A percentile compares a stretch with the other conserved stretches of the same genome.
Conservation (phyloP, 2,329 filamentous ascomycete genomes). For the Beauveria rudraprayagi region DNA sequence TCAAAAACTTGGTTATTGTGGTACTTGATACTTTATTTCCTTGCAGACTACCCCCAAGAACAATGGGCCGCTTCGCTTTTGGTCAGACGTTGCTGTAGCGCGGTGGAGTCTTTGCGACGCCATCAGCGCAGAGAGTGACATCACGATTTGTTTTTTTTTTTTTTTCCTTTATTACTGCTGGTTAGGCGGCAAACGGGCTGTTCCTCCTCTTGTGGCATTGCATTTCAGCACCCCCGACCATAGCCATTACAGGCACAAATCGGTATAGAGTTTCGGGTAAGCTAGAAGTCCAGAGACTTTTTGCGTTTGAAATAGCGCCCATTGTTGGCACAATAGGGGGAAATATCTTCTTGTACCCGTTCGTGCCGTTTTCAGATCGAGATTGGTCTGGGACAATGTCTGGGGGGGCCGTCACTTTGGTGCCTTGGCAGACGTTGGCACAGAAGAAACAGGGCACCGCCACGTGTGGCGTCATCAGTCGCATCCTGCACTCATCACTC, state of each 20-base stretch:
- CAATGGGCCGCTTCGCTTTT: too few species aligned
- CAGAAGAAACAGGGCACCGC: not conserved
- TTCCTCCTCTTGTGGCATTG: too few species aligned
- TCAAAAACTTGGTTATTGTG: too few species aligned
- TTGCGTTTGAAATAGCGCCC: too few species aligned
- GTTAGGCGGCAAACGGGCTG: too few species aligned
- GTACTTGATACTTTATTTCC: too few species aligned
- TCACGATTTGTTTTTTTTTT: not conserved
- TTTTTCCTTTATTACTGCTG: too few species aligned
- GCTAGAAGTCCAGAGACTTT: not conserved
- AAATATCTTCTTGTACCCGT: not conserved
- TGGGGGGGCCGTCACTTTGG: not conserved
- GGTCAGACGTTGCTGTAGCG: not conserved
- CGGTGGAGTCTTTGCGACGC: not conserved
- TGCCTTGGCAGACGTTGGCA: not conserved
- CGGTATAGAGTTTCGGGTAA: not conserved
- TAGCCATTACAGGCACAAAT: too few species aligned
- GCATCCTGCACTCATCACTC: not conserved
- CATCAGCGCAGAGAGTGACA: not conserved
- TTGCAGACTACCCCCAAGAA: too few species aligned
- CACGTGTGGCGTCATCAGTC: slow-evolving; percentile 6
- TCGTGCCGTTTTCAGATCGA: not conserved
- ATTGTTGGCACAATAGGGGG: not conserved
- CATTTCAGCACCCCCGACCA: too few species aligned
- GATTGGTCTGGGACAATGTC: slow-evolving; percentile 1